phyloP scores from a whole-genome alignment of 192 early-diverging fungal genomes.

The Gonapodya prolifera region DNA sequence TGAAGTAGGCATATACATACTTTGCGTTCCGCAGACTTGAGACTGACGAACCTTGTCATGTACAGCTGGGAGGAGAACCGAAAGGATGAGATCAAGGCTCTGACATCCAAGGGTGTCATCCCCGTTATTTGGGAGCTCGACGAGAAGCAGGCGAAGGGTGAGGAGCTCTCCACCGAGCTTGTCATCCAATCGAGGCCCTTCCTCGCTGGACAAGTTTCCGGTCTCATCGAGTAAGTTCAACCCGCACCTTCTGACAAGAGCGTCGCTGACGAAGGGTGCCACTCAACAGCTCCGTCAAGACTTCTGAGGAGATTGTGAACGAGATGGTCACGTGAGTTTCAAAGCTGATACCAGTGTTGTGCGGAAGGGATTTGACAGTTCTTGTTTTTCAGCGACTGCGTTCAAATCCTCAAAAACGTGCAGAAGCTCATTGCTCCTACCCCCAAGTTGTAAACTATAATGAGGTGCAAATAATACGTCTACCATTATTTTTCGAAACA shows the following conservation, averaged over 20 bases:
- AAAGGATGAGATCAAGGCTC: constrained; percentile 1
- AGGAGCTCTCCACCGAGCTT: neutral
- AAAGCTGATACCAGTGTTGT: too few relatives aligned
- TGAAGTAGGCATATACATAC: neutral
- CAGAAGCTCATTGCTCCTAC: neutral
- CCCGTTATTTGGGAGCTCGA: neutral
- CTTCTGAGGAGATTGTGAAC: neutral
- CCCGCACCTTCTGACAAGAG: too few relatives aligned
- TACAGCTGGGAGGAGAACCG: neutral
- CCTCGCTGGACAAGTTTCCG: neutral
- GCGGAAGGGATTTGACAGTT: too few relatives aligned
- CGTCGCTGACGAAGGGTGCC: too few relatives aligned
- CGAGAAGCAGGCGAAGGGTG: neutral
- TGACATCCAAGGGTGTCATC: constrained; percentile 3
- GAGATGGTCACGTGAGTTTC: neutral
- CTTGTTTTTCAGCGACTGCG: neutral
- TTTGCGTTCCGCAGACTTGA: neutral
- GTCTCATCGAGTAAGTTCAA: neutral
- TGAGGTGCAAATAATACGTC: neutral
- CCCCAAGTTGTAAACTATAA: neutral
- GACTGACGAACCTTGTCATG: neutral
- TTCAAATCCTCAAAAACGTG: neutral
- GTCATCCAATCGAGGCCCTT: neutral
- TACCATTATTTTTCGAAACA: neutral
- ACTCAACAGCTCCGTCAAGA: neutral